Evolutionary conservation across 352 stramenopile genomes (phyloP).

Genomic region (Elongisporangium undulatum): DNA sequence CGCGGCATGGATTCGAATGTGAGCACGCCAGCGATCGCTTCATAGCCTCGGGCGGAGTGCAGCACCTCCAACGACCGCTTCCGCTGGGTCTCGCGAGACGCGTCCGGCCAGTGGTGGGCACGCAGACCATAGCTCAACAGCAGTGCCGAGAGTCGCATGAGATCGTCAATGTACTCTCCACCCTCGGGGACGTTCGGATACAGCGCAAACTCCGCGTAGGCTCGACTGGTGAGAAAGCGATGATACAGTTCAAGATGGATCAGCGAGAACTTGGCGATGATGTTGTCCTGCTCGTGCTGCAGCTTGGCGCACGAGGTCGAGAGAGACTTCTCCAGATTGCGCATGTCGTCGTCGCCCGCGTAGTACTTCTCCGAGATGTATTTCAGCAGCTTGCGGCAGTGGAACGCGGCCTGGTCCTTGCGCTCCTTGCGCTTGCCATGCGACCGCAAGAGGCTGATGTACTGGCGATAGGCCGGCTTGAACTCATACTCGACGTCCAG

Average conservation of each 20-base stretch:
- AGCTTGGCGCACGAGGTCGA: slow-evolving; percentile 56
- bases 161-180: slow-evolving; percentile 70
- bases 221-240: slow-evolving; percentile 77
- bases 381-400: slow-evolving; percentile 66
- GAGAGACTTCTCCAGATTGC: slow-evolving; percentile 60
- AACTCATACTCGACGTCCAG: slow-evolving; percentile 87
- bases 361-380: slow-evolving; percentile 88
- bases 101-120: slow-evolving; percentile 72
- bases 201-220: slow-evolving; percentile 82
- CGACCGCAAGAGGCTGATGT: slow-evolving; percentile 59
- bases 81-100: slow-evolving; percentile 35
- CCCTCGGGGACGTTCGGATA: slow-evolving; percentile 46
- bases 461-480: slow-evolving; percentile 74
- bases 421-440: slow-evolving; percentile 34
- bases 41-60: slow-evolving; percentile 55
- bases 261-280: slow-evolving; percentile 81
- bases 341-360: slow-evolving; percentile 68
- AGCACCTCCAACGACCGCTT: slow-evolving; percentile 72
- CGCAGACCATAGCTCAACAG: slow-evolving; percentile 79
- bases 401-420: slow-evolving; percentile 55
- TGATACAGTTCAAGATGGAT: slow-evolving; percentile 85
- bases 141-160: slow-evolving; percentile 59
- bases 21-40: slow-evolving; percentile 70
- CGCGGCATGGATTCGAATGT: slow-evolving; percentile 65
- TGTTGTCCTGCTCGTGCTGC: slow-evolving; percentile 78